These are phyloP conservation scores for Mycena sp. DNA, from an alignment of 1,284 basidiomycete species.

Conservation along the genomic window DNA sequence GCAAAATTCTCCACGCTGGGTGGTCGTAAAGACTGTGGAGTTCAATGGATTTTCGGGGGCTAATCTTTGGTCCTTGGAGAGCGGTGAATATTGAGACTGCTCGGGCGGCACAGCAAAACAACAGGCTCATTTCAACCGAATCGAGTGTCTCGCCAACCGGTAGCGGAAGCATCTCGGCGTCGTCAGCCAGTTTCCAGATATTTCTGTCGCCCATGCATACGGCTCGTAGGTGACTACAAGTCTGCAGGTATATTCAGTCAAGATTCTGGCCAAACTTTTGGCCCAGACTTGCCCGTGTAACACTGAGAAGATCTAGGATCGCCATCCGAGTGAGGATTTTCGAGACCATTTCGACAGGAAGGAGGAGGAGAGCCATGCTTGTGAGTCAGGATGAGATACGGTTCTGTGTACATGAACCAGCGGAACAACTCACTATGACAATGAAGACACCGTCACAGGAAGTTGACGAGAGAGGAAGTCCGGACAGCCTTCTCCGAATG, in stretches of 20 bases:
- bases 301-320: neutral
- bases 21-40: neutral
- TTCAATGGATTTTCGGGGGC: neutral
- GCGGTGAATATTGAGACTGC: neutral
- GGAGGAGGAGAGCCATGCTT: neutral
- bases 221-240: neutral
- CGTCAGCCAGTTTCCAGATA: neutral
- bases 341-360: neutral
- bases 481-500: no score
- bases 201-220: neutral
- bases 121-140: neutral
- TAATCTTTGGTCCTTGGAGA: neutral
- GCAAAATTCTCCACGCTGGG: neutral
- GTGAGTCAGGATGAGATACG: no score
- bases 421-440: no score
- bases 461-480: no score
- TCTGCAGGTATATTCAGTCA: neutral
- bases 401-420: no score
- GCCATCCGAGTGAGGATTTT: neutral
- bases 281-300: neutral
- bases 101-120: neutral
- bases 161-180: neutral
- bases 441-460: no score
- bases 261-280: no score
- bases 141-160: neutral